Percentiles rank a stretch among this genome's conserved stretches.
phyloP scores from a whole-genome alignment of 1,284 basidiomycete genomes.

The Pseudozyma pruni region DNA sequence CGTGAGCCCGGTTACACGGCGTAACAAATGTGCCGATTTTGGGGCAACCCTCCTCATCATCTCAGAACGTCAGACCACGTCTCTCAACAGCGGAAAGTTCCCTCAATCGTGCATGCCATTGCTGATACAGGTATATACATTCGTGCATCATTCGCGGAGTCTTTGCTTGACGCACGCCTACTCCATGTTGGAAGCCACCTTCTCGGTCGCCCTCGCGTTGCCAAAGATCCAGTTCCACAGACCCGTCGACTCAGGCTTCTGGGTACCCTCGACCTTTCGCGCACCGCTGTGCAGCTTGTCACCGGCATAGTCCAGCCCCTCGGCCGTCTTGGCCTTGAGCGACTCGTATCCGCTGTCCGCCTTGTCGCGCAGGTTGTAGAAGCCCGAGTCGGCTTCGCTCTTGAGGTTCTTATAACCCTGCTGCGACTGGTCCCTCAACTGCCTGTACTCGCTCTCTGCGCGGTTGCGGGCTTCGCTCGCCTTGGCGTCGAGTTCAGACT shows the following conservation, averaged over 20 bases:
- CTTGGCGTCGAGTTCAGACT: conserved; percentile 40
- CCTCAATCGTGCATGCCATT: no score
- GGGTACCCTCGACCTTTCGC: conserved; percentile 32
- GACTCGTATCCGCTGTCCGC: conserved; percentile 37
- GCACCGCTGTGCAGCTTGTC: conserved; percentile 45
- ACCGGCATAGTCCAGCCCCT: conserved; percentile 42
- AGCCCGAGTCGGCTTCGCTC: conserved; percentile 32
- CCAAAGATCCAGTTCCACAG: conserved; percentile 53
- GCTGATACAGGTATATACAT: conserved; percentile 1
- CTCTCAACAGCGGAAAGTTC: no score
- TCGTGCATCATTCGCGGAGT: no score
- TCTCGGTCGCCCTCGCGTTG: conserved; percentile 37
- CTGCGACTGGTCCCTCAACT: conserved; percentile 27
- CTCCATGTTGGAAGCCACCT: conserved; percentile 44
- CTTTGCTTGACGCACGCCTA: conserved; percentile 10
- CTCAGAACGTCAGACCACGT: background rate
- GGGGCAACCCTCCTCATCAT: background rate
- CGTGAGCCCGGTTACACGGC: background rate
- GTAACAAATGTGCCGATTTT: no score
- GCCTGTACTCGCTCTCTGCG: conserved; percentile 35
- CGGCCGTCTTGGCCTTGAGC: conserved; percentile 28
- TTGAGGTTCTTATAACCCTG: conserved; percentile 43
- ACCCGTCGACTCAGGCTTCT: conserved; percentile 40
- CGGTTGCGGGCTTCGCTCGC: conserved; percentile 27
- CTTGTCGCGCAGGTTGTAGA: conserved; percentile 38